Percentiles rank a stretch among this genome's conserved stretches.
Evolutionary conservation across 129 eudicot species (phyloP).

Genomic region (Solidago caesia): DNA sequence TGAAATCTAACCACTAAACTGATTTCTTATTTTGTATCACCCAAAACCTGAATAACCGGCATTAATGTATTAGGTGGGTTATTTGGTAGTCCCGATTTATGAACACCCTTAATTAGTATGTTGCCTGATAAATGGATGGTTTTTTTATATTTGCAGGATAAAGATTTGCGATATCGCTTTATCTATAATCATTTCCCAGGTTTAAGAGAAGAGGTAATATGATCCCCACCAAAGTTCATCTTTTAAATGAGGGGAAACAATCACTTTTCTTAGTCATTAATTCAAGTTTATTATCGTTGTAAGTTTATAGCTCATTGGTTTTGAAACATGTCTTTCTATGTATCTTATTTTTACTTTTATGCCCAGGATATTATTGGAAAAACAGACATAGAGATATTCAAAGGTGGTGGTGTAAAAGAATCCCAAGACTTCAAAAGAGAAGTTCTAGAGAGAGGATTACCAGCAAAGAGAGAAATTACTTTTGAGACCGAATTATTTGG

Average conservation of each 20-base stretch:
- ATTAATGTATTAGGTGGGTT: not conserved
- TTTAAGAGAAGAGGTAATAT: constrained; percentile 79
- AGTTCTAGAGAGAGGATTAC: constrained; percentile 77
- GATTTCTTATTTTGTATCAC: not conserved
- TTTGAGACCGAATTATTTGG: constrained; percentile 89
- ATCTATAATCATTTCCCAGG: constrained; percentile 88
- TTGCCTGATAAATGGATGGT: constrained; percentile 8
- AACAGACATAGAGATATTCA: constrained; percentile 84
- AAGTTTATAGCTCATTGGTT: not conserved
- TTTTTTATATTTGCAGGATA: constrained; percentile 49
- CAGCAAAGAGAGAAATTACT: constrained; percentile 90
- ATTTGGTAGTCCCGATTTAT: not conserved
- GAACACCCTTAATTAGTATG: not conserved
- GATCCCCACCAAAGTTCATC: constrained; percentile 2
- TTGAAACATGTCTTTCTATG: not conserved
- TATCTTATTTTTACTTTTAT: not conserved
- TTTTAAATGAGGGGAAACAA: not conserved
- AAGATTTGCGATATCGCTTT: constrained; percentile 81
- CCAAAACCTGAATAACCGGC: not conserved
- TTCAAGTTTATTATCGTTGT: not conserved
- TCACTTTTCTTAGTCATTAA: not conserved
- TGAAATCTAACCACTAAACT: not conserved
- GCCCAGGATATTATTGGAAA: constrained; percentile 88
- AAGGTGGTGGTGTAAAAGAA: constrained; percentile 90
- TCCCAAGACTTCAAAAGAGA: constrained; percentile 91